Base-by-base conservation (phyloP, 2,329 filamentous ascomycete genomes). In the Talaromyces albobiverticillius region DNA sequence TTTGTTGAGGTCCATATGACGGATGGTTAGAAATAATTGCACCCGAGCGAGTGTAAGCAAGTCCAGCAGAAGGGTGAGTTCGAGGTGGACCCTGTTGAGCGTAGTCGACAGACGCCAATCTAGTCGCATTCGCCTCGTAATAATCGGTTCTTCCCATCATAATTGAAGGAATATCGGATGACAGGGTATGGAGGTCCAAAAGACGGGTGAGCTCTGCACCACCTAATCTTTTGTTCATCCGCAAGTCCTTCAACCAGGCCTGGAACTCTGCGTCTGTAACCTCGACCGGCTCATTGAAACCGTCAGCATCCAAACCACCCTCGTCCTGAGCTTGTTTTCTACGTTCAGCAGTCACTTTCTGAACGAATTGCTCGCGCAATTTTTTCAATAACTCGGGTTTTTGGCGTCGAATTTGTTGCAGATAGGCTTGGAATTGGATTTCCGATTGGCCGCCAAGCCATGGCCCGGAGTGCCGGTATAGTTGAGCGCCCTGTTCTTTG, bases 1-100 rank as follows among this genome's bases (percentile, higher is more conserved):
- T 62, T 2, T 69, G 68, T 62, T 85, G 83, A 9, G 85, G 84
- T 3, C 85, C 85, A 60, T 80, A 79, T 26, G 79, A 65, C 2
- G 83, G 81, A 63, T 86, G 82, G 62, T 86, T 87, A 60, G 77
- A 71, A 42, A 83, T 69, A 62, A 79, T 73, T 20, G 80, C 73
- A 52, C 77, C 74, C 11, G 80, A 81, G 46, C 82, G 78, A 3
- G 81, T 71, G 64, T 88, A 87, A 13, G 81, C 80, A 4, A 88
- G 72, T 58, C 85, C 85, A 4, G 82, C 84, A 3, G 82, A 84
- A 2, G 85, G 84, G 67, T 88, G 85, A 7, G 85, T 87, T 55
- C 78, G 79, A 1, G 82, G 81, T 18, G 81, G 81, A 2, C 79
- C 80, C 25, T 66, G 66, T 29, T 67, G 62, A 31, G 71, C 71